Evolutionary conservation across 148 eudicot species (phyloP).

Genomic region (Dianthus caryophyllus): DNA sequence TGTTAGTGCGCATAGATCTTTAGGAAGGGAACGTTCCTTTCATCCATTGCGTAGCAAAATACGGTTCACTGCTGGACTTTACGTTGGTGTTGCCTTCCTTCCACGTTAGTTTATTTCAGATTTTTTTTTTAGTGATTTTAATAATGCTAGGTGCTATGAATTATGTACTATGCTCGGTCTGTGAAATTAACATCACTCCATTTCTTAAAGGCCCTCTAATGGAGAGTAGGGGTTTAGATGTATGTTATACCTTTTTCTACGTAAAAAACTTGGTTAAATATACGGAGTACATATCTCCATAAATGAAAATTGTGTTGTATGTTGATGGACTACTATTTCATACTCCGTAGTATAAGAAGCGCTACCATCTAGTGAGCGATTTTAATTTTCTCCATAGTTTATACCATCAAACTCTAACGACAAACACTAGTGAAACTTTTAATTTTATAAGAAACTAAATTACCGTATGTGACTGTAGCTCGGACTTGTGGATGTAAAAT

Average conservation of each 20-base stretch:
- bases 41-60: background rate
- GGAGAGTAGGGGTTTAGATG: background rate
- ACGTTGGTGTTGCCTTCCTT: background rate
- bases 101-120: background rate
- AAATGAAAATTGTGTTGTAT: background rate
- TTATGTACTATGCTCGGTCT: background rate
- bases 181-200: background rate
- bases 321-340: background rate
- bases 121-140: background rate
- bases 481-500: background rate
- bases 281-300: too few species aligned
- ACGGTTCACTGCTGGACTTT: background rate
- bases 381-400: background rate
- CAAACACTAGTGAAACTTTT: background rate
- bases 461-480: background rate
- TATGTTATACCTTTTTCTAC: background rate
- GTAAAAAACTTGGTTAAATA: too few species aligned
- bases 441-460: too few species aligned
- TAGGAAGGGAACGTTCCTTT: background rate
- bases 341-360: too few species aligned
- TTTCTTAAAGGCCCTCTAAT: background rate
- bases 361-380: background rate
- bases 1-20: background rate
- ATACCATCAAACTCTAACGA: background rate
- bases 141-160: background rate